Evolutionary conservation across 1,284 basidiomycete genomes (phyloP).

Genomic region (Inonotus hispidus): DNA sequence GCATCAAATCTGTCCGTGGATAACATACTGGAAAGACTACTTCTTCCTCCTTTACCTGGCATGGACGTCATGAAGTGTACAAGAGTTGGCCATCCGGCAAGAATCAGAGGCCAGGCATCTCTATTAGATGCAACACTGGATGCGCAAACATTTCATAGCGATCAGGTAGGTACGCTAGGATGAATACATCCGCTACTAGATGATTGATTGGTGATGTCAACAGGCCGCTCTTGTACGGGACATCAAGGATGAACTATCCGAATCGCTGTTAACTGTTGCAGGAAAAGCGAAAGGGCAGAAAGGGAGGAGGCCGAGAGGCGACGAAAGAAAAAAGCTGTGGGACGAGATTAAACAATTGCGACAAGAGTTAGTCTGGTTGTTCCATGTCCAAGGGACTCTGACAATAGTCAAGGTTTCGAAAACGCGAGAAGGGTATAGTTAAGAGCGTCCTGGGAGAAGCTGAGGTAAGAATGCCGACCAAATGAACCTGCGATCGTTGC

Average conservation of each 20-base stretch:
- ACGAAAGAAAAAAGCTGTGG: conserved; percentile 86
- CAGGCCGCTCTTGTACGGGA: conserved; percentile 77
- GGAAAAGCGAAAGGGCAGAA: conserved; percentile 78
- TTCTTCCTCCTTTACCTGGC: conserved; percentile 46
- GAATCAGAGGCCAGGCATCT: conserved; percentile 70
- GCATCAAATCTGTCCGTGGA: conserved; percentile 91
- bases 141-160: conserved; percentile 73
- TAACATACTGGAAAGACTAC: conserved; percentile 82
- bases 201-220: background rate
- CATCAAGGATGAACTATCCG: conserved; percentile 79
- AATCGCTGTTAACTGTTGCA: conserved; percentile 58
- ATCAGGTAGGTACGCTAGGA: conserved; percentile 54
- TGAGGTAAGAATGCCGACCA: conserved; percentile 42
- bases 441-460: conserved; percentile 74
- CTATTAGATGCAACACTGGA: conserved; percentile 85
- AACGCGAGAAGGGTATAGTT: conserved; percentile 81
- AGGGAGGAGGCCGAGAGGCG: conserved; percentile 63
- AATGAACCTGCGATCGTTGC: too few species aligned
- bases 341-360: conserved; percentile 85
- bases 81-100: conserved; percentile 88
- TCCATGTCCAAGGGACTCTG: background rate
- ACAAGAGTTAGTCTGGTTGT: conserved; percentile 64
- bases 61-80: conserved; percentile 55
- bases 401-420: conserved; percentile 59
- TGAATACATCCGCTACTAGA: background rate